Evolutionary conservation across 768 basidiomycete genomes (phyloP).

Genomic region (Suillus decipiens): DNA sequence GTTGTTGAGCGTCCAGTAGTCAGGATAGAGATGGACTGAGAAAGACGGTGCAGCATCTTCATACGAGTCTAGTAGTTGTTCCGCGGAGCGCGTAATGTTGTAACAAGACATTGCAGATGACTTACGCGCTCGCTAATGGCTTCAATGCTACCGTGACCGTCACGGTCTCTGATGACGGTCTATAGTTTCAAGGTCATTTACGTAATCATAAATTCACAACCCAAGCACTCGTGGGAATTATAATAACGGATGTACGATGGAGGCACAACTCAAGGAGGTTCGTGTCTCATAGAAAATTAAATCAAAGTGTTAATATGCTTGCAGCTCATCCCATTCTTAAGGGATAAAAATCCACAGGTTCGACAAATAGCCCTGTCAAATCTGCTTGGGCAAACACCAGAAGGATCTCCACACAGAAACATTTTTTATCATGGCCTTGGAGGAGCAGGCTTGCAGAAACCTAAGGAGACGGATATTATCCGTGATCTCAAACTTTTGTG

Average conservation of each 20-base stretch:
- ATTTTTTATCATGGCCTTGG: slow-evolving; percentile 73
- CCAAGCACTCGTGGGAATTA: slow-evolving; percentile 25
- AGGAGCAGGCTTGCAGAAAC: slow-evolving; percentile 55
- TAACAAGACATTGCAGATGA: slow-evolving; percentile 59
- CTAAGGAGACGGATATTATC: slow-evolving; percentile 67
- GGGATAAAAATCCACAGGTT: slow-evolving; percentile 85
- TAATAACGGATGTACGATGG: slow-evolving; percentile 24
- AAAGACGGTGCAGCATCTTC: slow-evolving; percentile 68
- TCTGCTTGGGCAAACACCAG: slow-evolving; percentile 77
- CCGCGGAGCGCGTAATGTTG: slow-evolving; percentile 67
- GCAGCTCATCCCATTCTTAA: slow-evolving; percentile 82
- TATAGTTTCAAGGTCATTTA: slow-evolving; percentile 17
- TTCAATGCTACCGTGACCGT: slow-evolving; percentile 3
- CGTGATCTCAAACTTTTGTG: slow-evolving; percentile 86
- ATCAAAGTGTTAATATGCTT: slow-evolving; percentile 15
- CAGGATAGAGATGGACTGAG: slow-evolving; percentile 73
- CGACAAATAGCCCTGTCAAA: slow-evolving; percentile 85
- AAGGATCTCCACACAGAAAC: slow-evolving; percentile 65
- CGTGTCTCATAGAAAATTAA: slow-evolving; percentile 13
- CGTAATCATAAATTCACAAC: slow-evolving; percentile 16
- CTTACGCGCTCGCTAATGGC: slow-evolving; percentile 1
- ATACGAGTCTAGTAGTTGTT: slow-evolving; percentile 60
- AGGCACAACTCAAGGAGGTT: slow-evolving; percentile 44
- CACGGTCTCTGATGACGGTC: background rate
- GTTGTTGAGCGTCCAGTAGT: slow-evolving; percentile 82